Conservation (phyloP, 2,329 filamentous ascomycete species). For the Apiospora koreana region DNA sequence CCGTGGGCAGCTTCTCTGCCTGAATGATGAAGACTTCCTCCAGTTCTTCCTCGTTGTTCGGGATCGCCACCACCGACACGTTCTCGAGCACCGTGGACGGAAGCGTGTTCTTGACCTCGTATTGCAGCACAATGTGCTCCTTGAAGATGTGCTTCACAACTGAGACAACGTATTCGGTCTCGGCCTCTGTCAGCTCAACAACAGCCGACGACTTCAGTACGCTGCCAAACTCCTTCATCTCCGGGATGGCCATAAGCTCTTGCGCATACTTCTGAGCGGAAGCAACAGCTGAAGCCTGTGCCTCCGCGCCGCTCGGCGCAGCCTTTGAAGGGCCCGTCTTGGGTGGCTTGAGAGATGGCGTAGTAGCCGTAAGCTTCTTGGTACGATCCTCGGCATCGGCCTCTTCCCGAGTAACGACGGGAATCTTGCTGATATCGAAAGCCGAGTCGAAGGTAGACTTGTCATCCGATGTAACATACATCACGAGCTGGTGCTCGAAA, state of each 20-base stretch:
- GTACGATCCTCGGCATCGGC: slow-evolving; percentile 94
- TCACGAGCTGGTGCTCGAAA: slow-evolving; percentile 95
- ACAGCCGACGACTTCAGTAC: slow-evolving; percentile 88
- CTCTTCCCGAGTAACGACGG: slow-evolving; percentile 92
- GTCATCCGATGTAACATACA: slow-evolving; percentile 94
- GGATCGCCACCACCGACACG: slow-evolving; percentile 79
- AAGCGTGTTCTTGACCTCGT: slow-evolving; percentile 96
- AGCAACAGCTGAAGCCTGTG: slow-evolving; percentile 73
- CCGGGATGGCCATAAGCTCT: slow-evolving; percentile 84
- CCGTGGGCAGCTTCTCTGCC: slow-evolving; percentile 76
- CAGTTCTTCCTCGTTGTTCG: slow-evolving; percentile 77
- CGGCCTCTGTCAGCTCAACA: slow-evolving; percentile 91
- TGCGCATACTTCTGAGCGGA: slow-evolving; percentile 86
- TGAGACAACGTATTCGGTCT: slow-evolving; percentile 94
- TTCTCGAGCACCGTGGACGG: slow-evolving; percentile 89
- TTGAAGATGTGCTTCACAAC: slow-evolving; percentile 98
- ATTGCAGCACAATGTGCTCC: slow-evolving; percentile 93
- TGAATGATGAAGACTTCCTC: slow-evolving; percentile 95
- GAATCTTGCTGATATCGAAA: slow-evolving; percentile 90
- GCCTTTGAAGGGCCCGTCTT: slow-evolving; percentile 77
- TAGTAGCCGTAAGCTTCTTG: slow-evolving; percentile 93
- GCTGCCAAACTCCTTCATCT: slow-evolving; percentile 85
- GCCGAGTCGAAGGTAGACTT: slow-evolving; percentile 80
- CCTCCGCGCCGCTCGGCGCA: slow-evolving; percentile 68
- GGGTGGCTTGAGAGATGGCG: slow-evolving; percentile 91